Conservation (phyloP, 2,329 filamentous ascomycete genomes). For the Pseudogymnoascus sp. region DNA sequence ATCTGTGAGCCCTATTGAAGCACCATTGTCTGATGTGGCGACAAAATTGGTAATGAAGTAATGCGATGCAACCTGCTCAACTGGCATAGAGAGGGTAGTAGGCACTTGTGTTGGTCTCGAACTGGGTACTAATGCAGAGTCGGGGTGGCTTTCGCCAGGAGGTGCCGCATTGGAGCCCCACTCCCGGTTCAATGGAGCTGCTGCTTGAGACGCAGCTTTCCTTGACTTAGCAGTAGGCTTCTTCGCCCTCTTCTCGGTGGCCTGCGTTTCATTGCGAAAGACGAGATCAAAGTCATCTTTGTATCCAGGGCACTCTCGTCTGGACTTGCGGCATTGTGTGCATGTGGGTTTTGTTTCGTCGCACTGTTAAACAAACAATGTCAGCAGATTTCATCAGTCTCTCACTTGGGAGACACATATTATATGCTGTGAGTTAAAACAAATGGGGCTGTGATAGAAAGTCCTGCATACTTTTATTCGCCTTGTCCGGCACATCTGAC, state of each 20-base stretch:
- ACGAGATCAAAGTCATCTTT: conserved; percentile 65
- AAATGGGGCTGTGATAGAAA: not conserved
- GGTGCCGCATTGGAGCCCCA: not conserved
- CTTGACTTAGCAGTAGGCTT: conserved; percentile 11
- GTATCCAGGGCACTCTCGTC: conserved; percentile 57
- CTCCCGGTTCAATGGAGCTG: not conserved
- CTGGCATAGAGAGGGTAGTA: conserved; percentile 36
- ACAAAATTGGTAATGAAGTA: conserved; percentile 56
- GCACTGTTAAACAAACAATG: conserved; percentile 37
- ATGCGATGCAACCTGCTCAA: conserved; percentile 48
- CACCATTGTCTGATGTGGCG: conserved; percentile 42
- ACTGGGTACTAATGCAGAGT: conserved; percentile 11
- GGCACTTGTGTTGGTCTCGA: conserved; percentile 20
- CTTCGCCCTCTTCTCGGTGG: conserved; percentile 51
- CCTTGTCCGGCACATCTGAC: conserved; percentile 65
- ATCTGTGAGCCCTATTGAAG: conserved; percentile 48
- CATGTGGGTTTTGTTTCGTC: conserved; percentile 60
- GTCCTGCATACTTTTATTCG: conserved; percentile 58
- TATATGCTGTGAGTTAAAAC: not conserved
- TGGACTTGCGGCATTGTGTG: conserved; percentile 55
- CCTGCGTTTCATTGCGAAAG: conserved; percentile 63
- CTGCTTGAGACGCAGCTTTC: not conserved
- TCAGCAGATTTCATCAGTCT: not conserved
- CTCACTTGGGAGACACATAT: not conserved
- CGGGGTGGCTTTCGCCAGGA: not conserved